phyloP scores from a whole-genome alignment of 202 grass and related monocot species.

The Musa balbisiana region DNA sequence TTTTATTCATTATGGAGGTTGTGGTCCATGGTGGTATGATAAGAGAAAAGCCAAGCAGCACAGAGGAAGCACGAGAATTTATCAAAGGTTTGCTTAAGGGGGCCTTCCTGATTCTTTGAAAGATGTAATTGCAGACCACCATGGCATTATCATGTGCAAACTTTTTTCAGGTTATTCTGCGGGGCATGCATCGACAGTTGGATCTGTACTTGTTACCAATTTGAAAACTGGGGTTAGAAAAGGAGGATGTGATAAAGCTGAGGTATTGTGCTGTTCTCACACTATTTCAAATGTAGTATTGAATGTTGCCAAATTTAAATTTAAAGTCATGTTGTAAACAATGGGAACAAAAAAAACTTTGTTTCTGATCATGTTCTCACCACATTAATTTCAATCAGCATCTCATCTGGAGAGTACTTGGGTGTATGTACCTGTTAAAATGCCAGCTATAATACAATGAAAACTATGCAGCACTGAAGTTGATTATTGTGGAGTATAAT shows the following conservation, averaged over 20 bases:
- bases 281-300: too few species aligned
- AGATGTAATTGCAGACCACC: neutral
- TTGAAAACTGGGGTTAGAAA: conserved; percentile 34
- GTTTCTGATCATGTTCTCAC: neutral
- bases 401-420: neutral
- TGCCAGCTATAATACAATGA: neutral
- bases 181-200: conserved; percentile 47
- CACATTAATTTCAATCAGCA: neutral
- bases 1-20: conserved; percentile 39
- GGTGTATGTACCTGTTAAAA: neutral
- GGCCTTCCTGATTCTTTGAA: neutral
- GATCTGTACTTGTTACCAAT: conserved; percentile 65
- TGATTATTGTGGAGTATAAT: neutral
- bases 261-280: conserved; percentile 18
- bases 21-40: conserved; percentile 89
- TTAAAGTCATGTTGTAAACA: neutral
- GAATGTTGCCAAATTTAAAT: neutral
- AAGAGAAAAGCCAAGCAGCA: conserved; percentile 83
- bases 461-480: neutral
- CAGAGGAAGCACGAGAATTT: conserved; percentile 78
- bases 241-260: conserved; percentile 58
- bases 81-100: conserved; percentile 56
- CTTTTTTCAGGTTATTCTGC: conserved; percentile 42
- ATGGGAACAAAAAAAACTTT: neutral
- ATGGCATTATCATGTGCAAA: neutral